Conservation (phyloP, 2,329 filamentous ascomycete species). For the Trichoderma arundinaceum region DNA sequence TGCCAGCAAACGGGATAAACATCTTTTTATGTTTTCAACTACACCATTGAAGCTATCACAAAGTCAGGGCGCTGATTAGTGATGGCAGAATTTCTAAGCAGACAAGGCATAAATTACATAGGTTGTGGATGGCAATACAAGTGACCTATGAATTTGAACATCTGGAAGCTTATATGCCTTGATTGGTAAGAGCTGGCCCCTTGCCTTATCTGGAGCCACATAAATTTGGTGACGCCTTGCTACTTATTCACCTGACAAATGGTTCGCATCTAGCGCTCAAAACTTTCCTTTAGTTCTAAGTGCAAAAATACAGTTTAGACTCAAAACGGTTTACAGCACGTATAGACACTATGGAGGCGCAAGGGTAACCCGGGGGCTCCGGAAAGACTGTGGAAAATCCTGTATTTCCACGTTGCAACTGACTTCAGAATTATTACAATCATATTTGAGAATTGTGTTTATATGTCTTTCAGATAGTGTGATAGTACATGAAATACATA, state of each 20-base stretch:
- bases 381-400: not conserved
- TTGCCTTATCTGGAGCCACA: not conserved
- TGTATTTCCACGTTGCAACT: not conserved
- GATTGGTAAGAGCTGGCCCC: not conserved
- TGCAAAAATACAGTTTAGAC: not conserved
- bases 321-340: not conserved
- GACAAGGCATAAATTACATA: not conserved
- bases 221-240: not conserved
- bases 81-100: slow-evolving; percentile 5
- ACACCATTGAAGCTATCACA: not conserved
- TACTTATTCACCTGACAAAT: not conserved
- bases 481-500: too few relatives aligned
- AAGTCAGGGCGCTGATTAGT: not conserved
- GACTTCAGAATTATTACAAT: not conserved
- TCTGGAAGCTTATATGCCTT: not conserved
- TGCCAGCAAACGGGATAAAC: not conserved
- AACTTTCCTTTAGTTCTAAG: not conserved
- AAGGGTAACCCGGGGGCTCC: not conserved
- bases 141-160: not conserved
- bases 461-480: too few relatives aligned
- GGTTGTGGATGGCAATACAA: not conserved
- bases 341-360: not conserved
- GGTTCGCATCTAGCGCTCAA: too few relatives aligned
- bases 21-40: not conserved
- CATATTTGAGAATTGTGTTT: too few relatives aligned